Base-by-base conservation (phyloP, 345 rosid genomes). In the Adansonia digitata region DNA sequence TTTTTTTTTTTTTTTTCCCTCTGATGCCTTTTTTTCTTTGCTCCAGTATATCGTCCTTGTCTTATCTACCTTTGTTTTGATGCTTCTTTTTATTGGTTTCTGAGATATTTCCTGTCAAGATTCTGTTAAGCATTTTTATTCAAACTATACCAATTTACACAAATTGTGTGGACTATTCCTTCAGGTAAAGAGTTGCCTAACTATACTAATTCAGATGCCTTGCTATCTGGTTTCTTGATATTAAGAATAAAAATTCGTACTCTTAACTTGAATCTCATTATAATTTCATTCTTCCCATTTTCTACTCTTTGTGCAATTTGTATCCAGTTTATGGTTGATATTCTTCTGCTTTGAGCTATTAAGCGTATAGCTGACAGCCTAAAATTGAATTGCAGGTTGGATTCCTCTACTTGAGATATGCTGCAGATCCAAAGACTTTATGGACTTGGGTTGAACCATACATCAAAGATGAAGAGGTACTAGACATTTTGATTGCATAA, bases 381-480 rank as follows among this genome's bases (percentile, higher is more conserved):
- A 51, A 48, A 29, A 71, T 20, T 69, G 72, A 27, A 11, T 82
- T 84, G 84, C 86, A 94, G 98, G 68, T 94, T 83, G 98, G 98
- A 76, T 94, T 94, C 77, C 88, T 92, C 59, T 94, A 92, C 77
- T 80, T 94, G 75, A 94, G 98, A 81, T 94, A 92, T 81, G 92
- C 90, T 72, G 98, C 81, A 60, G 98, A 94, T 82, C 82, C 98
- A 49, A 94, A 94, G 86, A 92, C 96, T 29, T 64, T 94, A 53
- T 94, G 97, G 97, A 84, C 83, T 79, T 94, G 97, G 96, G 91
- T 79, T 82, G 98, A 94, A 65, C 94, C 94, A 40, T 94, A 91
- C 79, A 78, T 91, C 57, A 86, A 86, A 81, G 97, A 90, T 77
- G 97, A 92, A 13, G 96, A 90, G 98, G 98, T 94, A 31, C 9